Evolutionary conservation across 139 green algal genomes (phyloP), one percentile per base, ranked within the genome.

Genomic region (Cymbomonas tetramitiformis): DNA sequence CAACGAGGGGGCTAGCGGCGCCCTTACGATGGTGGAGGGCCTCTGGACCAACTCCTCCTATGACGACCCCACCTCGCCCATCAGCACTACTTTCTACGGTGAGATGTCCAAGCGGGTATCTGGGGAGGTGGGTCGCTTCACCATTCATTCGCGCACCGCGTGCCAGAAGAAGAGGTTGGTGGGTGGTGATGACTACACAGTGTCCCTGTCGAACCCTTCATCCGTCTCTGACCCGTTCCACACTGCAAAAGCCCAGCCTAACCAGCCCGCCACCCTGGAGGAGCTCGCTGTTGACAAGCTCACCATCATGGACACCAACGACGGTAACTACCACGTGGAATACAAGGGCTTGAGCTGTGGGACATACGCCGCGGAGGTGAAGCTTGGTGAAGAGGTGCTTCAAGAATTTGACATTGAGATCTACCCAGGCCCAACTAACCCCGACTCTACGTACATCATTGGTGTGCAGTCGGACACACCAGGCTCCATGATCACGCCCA

Each of bases 291-390:
- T n/a, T n/a, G n/a, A n/a, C n/a, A n/a, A n/a, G n/a, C n/a, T n/a
- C n/a, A 10, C 56, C 5, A 21, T 64, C 19, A 30, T 32, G 6
- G 56, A 64, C 46, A 36, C 46, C n/a, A 38, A n/a, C 10, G 56
- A 64, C 36, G 56, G 56, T n/a, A 64, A 64, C 39, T 64, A 64
- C 56, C 56, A 64, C 39, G 56, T 51, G 2, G 19, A 31, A 12
- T 46, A 56, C 56, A 43, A 15, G 12, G 12, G 15, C 12, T 30
- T 64, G 12, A 15, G 9, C 4, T 64, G 56, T 29, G 56, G 56
- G 5, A 21, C 43, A 18, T 64, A 64, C 56, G 31, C 21, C 24
- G 38, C 46, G 7, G 55, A 34, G 21, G 41, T 64, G 19, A 36
- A 26, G 24, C 46, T 52, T 9, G 21, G 21, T 7, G 46, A 54